These are phyloP conservation scores for Sarocladium brachiariae DNA, from an alignment of 2,329 filamentous ascomycete genomes.

Conservation along the genomic window DNA sequence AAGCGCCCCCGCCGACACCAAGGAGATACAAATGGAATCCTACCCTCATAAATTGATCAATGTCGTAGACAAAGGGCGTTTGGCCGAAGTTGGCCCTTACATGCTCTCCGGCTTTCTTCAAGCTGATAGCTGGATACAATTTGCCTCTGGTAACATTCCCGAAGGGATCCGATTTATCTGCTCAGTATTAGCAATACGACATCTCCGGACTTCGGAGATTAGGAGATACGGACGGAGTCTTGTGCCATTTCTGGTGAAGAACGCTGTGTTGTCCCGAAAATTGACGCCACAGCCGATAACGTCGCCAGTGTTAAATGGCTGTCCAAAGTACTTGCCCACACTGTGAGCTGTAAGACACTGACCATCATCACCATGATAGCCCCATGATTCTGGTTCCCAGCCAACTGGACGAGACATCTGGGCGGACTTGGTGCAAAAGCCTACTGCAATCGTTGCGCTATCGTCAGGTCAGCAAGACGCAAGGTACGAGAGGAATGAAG, in stretches of 20 bases:
- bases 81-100: constrained; percentile 61
- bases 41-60: constrained; percentile 78
- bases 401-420: constrained; percentile 51
- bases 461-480: constrained; percentile 11
- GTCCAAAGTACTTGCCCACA: constrained; percentile 50
- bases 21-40: constrained; percentile 17
- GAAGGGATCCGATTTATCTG: constrained; percentile 54
- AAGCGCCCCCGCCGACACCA: background rate
- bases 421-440: constrained; percentile 50
- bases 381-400: constrained; percentile 63
- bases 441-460: constrained; percentile 56
- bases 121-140: constrained; percentile 60
- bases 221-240: constrained; percentile 13
- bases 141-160: constrained; percentile 54
- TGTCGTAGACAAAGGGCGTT: constrained; percentile 81
- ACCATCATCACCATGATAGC: constrained; percentile 64
- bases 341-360: constrained; percentile 51
- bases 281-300: constrained; percentile 61
- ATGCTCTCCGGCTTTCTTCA: constrained; percentile 58
- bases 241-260: constrained; percentile 60
- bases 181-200: background rate
- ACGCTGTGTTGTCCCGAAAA: constrained; percentile 56
- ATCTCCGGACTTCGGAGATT: too few relatives aligned
- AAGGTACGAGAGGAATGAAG: background rate
- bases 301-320: constrained; percentile 48